Base-by-base conservation (phyloP, 2,329 filamentous ascomycete genomes). In the Penicillium glabrum region DNA sequence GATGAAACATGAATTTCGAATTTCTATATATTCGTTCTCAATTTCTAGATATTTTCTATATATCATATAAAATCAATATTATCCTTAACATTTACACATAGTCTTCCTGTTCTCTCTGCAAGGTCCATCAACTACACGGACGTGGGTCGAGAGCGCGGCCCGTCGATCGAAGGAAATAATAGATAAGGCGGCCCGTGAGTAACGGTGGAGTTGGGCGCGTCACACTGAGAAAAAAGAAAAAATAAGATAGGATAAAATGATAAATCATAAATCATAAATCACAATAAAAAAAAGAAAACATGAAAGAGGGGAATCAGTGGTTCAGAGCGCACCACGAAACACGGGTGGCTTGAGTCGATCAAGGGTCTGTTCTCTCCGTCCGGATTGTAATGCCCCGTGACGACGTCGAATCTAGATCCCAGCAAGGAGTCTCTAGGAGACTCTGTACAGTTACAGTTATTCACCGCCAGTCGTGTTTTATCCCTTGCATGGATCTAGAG, bases 271-370 rank as follows among this genome's bases (percentile, higher is more conserved):
- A 51, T n/a, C 29, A 54, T 23, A 23, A 23, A 23, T 23, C 21
- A 23, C 21, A 23, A 23, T 23, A 23, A 23, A 29, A 27, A 21
- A 53, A 33, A 37, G 35, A n/a, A 46, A 33, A 43, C 33, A 35
- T 11, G 43, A 43, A 19, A 51, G 45, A 52, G 37, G 51, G 39
- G 43, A 44, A 63, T 61, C 56, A 65, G 58, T 66, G 64, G 64
- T 45, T 54, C 51, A 63, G 59, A 66, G 35, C 11, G 52, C 56
- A 66, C 64, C 64, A 66, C 64, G 64, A 62, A 62, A 62, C 59
- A 64, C 61, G 61, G 61, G 62, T 65, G 63, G 64, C 63, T 64
- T 61, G 47, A 64, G 60, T 46, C 60, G 60, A 66, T 66, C 62
- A 58, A 67, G 64, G 64, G 63, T 63, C 63, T 66, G 63, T 67